Base-by-base conservation (phyloP, 2,329 filamentous ascomycete species). In the Pyrenochaeta sp. region DNA sequence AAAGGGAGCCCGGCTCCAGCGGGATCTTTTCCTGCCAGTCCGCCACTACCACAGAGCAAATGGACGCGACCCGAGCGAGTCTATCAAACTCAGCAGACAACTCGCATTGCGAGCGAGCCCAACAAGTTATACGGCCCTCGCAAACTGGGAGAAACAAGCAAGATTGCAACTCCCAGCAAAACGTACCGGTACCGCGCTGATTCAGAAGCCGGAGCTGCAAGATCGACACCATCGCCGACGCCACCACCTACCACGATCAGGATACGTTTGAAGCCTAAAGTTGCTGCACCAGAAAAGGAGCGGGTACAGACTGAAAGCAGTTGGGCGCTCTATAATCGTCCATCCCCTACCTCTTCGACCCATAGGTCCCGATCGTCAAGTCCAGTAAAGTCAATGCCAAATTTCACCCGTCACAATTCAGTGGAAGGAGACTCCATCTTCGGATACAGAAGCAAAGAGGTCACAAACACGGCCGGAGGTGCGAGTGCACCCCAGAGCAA, bases 21-120 rank as follows among this genome's bases (percentile, higher is more conserved):
- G 10, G 62, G 64, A 3, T 52, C 63, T 4, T 68, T 65, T 27
- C 63, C 66, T 1, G 35, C 44, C 14, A 65, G 58, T 22, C 61
- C 63, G 9, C 54, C 58, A 7, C 24, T 60, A 6, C 36, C 43
- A 6, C 60, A 67, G 29, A 37, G 44, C 17, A 28, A 9, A 4
- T 64, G 57, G 55, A 34, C 32, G n/a, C 22, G 23, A 20, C 18
- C 44, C 6, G 23, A 39, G 7, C 30, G 18, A 36, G 22, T 21
- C 10, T 13, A 38, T 10, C 27, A 35, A 18, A 31, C 29, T 8
- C 40, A 48, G 14, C 30, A 42, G 20, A 34, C 39, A 7, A 15
- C 47, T 19, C 30, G 39, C 10, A 28, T 38, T 5, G 34, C 35
- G 3, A 52, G 42, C 20, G 51, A 52, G 11, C 39, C 51, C 3